These are phyloP conservation scores for Chrysophaeum taylorii DNA, from an alignment of 352 stramenopile species.

Conservation along the genomic window DNA sequence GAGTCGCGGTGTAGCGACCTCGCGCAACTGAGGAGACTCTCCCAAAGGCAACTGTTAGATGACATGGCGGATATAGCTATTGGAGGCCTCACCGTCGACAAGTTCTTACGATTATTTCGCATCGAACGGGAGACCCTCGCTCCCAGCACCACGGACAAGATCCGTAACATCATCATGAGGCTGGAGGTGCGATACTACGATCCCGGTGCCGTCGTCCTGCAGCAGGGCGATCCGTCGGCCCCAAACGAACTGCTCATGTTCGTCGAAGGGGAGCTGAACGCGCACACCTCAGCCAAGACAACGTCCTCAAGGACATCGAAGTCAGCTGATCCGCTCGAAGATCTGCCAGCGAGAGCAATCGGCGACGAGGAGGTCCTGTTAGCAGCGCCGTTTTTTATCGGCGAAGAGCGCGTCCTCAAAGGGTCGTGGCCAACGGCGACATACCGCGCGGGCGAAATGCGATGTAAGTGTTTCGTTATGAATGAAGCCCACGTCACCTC, in stretches of 20 bases:
- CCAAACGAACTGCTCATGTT: background rate
- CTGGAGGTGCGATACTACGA: background rate
- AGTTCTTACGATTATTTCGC: background rate
- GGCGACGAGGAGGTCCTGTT: background rate
- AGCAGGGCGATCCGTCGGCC: background rate
- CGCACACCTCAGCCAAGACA: background rate
- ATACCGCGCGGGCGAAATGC: background rate
- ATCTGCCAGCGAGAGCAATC: background rate
- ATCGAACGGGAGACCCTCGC: background rate
- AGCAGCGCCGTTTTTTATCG: conserved; percentile 6
- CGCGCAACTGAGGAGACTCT: too few species aligned
- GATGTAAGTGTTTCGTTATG: background rate
- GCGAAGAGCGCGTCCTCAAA: background rate
- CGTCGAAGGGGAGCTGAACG: background rate
- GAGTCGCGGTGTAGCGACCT: too few species aligned
- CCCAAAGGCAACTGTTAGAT: too few species aligned
- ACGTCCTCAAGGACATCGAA: background rate
- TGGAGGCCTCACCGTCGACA: background rate
- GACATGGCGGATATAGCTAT: too few species aligned
- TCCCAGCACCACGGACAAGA: background rate
- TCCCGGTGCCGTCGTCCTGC: background rate
- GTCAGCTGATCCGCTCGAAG: background rate
- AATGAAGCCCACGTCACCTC: background rate
- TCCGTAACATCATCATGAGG: background rate
- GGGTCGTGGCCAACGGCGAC: background rate